Percentiles rank a stretch among this genome's conserved stretches.
Conservation (phyloP, 129 eudicot species). For the Mikania micrantha region DNA sequence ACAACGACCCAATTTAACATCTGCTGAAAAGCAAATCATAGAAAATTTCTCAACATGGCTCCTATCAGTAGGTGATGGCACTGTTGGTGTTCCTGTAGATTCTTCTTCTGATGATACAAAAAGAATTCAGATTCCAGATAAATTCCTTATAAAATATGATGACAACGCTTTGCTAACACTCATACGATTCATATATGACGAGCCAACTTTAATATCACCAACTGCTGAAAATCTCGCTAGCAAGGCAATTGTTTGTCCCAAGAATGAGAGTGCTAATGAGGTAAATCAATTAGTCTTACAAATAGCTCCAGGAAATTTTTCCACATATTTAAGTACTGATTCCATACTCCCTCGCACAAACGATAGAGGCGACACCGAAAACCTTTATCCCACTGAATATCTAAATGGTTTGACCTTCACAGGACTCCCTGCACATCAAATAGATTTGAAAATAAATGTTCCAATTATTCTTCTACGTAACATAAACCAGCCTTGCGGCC, state of each 20-base stretch:
- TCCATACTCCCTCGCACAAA: background rate
- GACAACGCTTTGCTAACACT: no score
- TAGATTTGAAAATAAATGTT: background rate
- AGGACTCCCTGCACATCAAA: background rate
- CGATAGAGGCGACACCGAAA: background rate
- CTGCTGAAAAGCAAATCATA: no score
- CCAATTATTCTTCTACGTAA: background rate
- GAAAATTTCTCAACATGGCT: no score
- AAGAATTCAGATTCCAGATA: no score
- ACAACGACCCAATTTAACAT: no score
- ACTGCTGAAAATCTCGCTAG: background rate
- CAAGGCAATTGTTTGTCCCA: conserved; percentile 8
- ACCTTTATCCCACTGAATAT: conserved; percentile 6
- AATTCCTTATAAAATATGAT: no score
- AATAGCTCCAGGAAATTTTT: background rate
- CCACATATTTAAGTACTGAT: background rate
- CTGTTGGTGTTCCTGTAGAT: no score
- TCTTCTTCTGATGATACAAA: no score
- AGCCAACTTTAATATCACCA: background rate
- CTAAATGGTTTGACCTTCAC: no score
- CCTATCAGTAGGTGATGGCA: no score
- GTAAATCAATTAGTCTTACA: background rate
- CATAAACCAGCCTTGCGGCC: background rate
- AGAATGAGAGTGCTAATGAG: background rate
- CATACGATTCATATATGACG: background rate